Evolutionary conservation across 257 asterid species (phyloP).

Genomic region (Linaria vulgaris): DNA sequence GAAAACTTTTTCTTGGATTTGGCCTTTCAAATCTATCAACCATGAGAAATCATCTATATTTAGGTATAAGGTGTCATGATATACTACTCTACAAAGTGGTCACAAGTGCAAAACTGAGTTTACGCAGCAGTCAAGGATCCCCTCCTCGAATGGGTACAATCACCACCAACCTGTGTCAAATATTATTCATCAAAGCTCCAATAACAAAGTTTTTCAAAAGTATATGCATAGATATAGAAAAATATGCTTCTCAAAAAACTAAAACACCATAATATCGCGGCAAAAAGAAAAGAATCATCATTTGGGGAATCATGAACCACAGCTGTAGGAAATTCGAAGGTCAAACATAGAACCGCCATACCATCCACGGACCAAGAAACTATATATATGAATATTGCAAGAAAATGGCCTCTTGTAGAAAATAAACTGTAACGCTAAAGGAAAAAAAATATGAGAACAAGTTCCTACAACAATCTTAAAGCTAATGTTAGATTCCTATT

Average conservation of each 20-base stretch:
- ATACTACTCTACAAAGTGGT: no score
- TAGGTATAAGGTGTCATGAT: neutral
- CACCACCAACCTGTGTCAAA: conserved; percentile 1
- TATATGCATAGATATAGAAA: no score
- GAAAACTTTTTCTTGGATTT: no score
- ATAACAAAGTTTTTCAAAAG: neutral
- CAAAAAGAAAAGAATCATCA: no score
- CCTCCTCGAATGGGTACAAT: neutral
- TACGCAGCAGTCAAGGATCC: neutral
- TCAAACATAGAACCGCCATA: neutral
- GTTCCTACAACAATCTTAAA: neutral
- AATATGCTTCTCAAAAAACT: neutral
- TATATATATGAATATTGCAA: neutral
- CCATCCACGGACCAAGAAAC: neutral
- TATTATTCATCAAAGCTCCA: neutral
- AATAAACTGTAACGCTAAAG: neutral
- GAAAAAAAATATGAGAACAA: neutral
- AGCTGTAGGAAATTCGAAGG: neutral
- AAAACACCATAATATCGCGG: neutral
- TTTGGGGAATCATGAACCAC: neutral
- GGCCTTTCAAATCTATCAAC: neutral
- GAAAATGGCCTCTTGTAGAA: neutral
- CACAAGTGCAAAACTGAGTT: neutral
- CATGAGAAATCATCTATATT: neutral
- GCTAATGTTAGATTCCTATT: neutral